Base-by-base conservation (phyloP, 129 eudicot genomes). In the Artemisia annua region DNA sequence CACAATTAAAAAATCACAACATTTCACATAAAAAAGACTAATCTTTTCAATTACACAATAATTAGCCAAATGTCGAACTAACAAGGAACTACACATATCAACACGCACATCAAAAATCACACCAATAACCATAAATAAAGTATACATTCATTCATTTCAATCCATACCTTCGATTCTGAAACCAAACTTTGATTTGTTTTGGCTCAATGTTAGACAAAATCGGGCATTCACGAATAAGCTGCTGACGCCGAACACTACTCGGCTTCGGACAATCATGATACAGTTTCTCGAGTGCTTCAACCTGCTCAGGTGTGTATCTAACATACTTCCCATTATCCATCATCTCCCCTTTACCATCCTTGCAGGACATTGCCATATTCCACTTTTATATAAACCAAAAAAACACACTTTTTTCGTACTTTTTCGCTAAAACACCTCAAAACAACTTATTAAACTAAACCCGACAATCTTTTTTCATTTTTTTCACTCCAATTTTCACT, bases 181-280 rank as follows among this genome's bases (percentile, higher is more conserved):
- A 83, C 87, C 84, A 83, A 63, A 80, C 77, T 50, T 76, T 80
- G 60, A 83, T 80, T 53, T 83, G 84, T 59, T 76, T 73, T 4
- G 84, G 74, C 24, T 83, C 85, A 53, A 83, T 72, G 71, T 57
- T 68, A 13, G 79, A 79, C 4, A 83, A 63, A 69, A 72, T 76
- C 0, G 84, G 84, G 78, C 80, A 67, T 67, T 83, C 85, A 19
- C 70, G 73, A 62, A 83, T 76, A 22, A 80, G 80, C 4, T 72
- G 78, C 12, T 71, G 84, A 55, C 87, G 77, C 26, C 71, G 76
- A 52, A 67, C 71, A 61, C 75, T 46, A 55, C 71, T 83, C 14
- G 85, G 85, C 53, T 71, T 76, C 10, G 79, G 79, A 28, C 82
- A 80, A 11, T 75, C 87, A 26, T 51, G 79, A 69, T 72, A 83